phyloP scores from a whole-genome alignment of 345 rosid species.

The Sonneratia alba region DNA sequence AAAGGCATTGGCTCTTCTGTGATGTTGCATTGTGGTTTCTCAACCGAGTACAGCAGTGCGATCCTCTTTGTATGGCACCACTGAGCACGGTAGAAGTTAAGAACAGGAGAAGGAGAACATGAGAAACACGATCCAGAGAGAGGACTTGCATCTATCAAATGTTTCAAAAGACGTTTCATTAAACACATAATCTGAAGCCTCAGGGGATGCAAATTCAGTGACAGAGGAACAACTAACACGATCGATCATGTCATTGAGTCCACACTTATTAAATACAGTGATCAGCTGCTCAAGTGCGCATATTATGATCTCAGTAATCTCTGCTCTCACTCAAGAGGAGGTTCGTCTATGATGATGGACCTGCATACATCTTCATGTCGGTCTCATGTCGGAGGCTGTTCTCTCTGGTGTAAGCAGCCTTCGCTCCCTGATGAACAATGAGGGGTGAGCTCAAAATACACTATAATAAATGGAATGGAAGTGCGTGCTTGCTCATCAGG shows the following conservation, averaged over 20 bases:
- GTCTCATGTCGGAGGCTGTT: slow-evolving; percentile 69
- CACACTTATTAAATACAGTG: background rate
- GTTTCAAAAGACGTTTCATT: background rate
- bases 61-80: background rate
- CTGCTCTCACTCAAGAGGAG: background rate
- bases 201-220: background rate
- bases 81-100: background rate
- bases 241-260: background rate
- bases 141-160: background rate
- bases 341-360: slow-evolving; percentile 25
- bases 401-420: slow-evolving; percentile 60
- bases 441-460: background rate
- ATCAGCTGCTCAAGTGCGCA: background rate
- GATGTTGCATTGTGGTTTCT: background rate
- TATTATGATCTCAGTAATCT: background rate
- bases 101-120: background rate
- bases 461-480: too few species aligned
- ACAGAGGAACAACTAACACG: background rate
- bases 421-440: slow-evolving; percentile 52
- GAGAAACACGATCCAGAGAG: background rate
- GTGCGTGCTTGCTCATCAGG: too few species aligned
- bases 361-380: slow-evolving; percentile 8
- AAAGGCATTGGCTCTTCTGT: background rate
- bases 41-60: background rate
- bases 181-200: background rate